Conservation (phyloP, 1,284 basidiomycete species). For the Cutaneotrichosporon mucoides region DNA sequence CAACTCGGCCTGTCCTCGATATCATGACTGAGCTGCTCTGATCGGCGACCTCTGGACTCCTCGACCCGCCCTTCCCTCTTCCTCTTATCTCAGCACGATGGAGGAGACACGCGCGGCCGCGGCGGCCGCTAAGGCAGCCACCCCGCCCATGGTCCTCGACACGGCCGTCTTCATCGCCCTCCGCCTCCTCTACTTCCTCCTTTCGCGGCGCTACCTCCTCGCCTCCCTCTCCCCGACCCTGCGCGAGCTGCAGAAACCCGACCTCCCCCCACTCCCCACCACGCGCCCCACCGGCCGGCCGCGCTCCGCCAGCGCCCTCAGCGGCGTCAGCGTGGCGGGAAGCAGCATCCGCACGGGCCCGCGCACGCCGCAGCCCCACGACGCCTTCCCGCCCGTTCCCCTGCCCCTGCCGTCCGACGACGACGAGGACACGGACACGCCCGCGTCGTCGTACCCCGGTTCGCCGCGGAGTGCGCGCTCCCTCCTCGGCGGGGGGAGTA, state of each 20-base stretch:
- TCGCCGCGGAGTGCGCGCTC: no score
- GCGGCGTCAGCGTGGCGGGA: background rate
- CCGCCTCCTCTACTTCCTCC: slow-evolving; percentile 39
- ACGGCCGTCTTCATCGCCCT: slow-evolving; percentile 38
- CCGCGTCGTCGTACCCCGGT: no score
- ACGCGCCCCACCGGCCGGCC: background rate
- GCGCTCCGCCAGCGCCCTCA: slow-evolving; percentile 6
- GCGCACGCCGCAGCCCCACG: background rate
- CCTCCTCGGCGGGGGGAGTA: no score
- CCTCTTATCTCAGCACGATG: no score
- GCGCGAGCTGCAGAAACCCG: slow-evolving; percentile 38
- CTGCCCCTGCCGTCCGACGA: no score
- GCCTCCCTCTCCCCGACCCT: slow-evolving; percentile 42
- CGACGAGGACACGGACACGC: no score
- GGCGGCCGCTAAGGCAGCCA: background rate
- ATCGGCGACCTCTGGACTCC: no score
- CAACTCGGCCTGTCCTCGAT: no score
- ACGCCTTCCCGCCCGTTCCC: no score
- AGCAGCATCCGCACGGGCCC: background rate
- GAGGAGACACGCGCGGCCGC: no score
- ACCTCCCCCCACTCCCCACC: slow-evolving; percentile 3
- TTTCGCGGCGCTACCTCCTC: slow-evolving; percentile 43
- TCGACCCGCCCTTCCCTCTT: no score
- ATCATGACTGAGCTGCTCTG: no score
- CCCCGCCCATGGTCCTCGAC: slow-evolving; percentile 38